These are phyloP conservation scores for Angomonas ambiguus DNA, from an alignment of 208 protist species.

Conservation along the genomic window DNA sequence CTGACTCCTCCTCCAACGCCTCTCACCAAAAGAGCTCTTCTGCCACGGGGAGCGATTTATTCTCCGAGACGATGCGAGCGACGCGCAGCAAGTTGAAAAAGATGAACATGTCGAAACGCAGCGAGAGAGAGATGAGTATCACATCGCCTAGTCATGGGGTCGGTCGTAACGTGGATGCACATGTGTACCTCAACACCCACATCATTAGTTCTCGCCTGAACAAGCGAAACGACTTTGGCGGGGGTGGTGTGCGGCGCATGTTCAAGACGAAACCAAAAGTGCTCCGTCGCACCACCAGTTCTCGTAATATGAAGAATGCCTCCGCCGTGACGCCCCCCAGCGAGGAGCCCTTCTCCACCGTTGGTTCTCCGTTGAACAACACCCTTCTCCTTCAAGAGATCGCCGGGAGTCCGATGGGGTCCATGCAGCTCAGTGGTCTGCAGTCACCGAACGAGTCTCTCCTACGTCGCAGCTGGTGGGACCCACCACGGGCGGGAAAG, in stretches of 20 bases:
- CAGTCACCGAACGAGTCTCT: no score
- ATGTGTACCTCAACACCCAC: constrained; percentile 26
- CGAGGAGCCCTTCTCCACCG: no score
- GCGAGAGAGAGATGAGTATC: not conserved
- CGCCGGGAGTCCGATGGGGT: no score
- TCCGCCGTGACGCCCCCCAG: no score
- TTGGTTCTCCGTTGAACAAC: no score
- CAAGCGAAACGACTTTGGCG: no score
- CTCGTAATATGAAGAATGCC: no score
- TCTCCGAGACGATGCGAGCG: not conserved
- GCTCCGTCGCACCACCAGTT: no score
- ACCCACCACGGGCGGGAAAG: not conserved
- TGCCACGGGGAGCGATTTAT: not conserved
- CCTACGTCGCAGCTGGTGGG: no score
- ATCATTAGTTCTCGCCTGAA: constrained; percentile 13
- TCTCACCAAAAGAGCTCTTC: not conserved
- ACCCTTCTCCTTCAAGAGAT: no score
- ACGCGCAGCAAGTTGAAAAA: not conserved
- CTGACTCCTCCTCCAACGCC: not conserved
- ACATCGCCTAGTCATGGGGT: constrained; percentile 5
- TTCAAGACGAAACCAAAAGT: not conserved
- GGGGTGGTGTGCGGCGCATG: not conserved
- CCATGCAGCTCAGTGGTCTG: no score
- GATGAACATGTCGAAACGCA: not conserved
- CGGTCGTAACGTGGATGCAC: constrained; percentile 21